A percentile compares a stretch with the other conserved stretches of the same genome.
Conservation (phyloP, 768 basidiomycete genomes). For the Termitomyces sp. region DNA sequence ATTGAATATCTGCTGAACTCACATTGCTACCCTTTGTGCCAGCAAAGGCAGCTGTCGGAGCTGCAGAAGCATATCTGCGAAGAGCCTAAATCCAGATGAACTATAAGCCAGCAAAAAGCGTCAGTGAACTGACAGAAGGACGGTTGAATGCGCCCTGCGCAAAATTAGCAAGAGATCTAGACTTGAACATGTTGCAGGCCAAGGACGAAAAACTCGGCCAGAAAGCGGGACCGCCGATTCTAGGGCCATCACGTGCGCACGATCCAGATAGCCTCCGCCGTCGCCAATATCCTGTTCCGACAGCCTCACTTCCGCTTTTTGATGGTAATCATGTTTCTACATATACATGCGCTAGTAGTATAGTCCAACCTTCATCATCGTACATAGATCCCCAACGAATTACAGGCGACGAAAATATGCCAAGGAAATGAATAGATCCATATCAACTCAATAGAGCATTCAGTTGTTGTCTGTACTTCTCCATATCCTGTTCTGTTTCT, state of each 20-base stretch:
- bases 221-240: conserved; percentile 3
- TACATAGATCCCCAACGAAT: not conserved
- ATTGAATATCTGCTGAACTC: conserved; percentile 24
- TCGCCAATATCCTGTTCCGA: not conserved
- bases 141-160: conserved; percentile 46
- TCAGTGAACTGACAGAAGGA: conserved; percentile 37
- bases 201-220: conserved; percentile 12
- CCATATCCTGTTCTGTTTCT: conserved; percentile 84
- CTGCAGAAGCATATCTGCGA: conserved; percentile 63
- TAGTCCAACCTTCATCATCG: not conserved
- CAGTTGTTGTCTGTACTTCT: conserved; percentile 84
- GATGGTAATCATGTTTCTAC: not conserved
- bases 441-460: conserved; percentile 75
- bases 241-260: conserved; percentile 12
- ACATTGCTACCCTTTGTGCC: conserved; percentile 87
- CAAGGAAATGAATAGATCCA: not conserved
- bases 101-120: not conserved
- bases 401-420: not conserved
- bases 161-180: conserved; percentile 50
- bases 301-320: not conserved
- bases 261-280: conserved; percentile 3
- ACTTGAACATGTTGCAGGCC: conserved; percentile 45
- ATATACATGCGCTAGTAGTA: not conserved
- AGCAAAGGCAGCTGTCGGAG: conserved; percentile 87
- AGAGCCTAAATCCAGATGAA: conserved; percentile 14